A percentile compares a stretch with the other conserved stretches of the same genome.
phyloP scores from a whole-genome alignment of 2,329 filamentous ascomycete species.

The Verticillium nubilum region DNA sequence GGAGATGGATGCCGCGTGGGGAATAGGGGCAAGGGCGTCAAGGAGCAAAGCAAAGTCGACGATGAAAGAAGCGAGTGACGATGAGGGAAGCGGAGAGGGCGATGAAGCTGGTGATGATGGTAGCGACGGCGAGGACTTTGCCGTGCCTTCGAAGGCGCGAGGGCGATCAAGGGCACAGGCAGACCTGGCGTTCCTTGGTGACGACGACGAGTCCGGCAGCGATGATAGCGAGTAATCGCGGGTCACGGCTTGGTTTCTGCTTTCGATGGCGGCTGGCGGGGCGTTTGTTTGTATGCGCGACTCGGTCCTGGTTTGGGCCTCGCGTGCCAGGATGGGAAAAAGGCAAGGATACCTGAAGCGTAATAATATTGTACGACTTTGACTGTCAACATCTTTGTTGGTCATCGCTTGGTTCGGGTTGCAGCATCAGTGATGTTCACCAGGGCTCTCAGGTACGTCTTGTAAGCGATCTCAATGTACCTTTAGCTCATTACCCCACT shows the following conservation, averaged over 20 bases:
- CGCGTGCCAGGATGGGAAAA: too few species aligned
- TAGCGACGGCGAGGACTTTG: conserved; percentile 21
- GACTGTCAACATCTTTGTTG: too few species aligned
- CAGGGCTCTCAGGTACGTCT: too few species aligned
- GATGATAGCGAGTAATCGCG: conserved; percentile 43
- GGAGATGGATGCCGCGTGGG: conserved; percentile 77
- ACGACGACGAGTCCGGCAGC: conserved; percentile 47
- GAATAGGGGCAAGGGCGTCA: conserved; percentile 40
- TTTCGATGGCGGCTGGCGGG: background rate
- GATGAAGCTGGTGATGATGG: conserved; percentile 21
- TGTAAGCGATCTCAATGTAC: too few species aligned
- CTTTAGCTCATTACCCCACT: too few species aligned
- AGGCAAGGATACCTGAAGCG: too few species aligned
- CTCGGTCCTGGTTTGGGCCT: background rate
- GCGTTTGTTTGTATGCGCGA: background rate
- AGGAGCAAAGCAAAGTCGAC: conserved; percentile 25
- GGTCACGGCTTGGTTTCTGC: background rate
- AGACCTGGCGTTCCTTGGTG: conserved; percentile 61
- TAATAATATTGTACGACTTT: too few species aligned
- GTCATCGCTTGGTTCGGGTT: too few species aligned
- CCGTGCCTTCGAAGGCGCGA: conserved; percentile 37
- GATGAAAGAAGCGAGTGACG: conserved; percentile 23
- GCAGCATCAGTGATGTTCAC: too few species aligned
- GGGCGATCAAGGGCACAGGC: conserved; percentile 34
- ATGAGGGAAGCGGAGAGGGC: conserved; percentile 16